Percentiles rank a stretch among this genome's conserved stretches.
phyloP scores from a whole-genome alignment of 2,329 filamentous ascomycete species.

The Colletotrichum sp. region DNA sequence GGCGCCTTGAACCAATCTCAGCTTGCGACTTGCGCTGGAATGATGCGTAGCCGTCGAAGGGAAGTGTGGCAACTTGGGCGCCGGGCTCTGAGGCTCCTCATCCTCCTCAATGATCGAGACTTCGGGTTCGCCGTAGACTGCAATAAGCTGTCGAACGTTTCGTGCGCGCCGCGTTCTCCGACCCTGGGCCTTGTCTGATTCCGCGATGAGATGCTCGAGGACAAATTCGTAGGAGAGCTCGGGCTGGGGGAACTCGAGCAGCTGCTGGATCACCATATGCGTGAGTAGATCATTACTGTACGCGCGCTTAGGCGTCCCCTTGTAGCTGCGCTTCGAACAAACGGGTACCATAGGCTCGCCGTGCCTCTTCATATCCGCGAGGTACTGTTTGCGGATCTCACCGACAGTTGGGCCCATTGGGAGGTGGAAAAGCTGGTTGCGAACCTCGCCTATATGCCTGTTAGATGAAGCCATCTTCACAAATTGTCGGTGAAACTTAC shows the following conservation, averaged over 20 bases:
- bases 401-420: background rate
- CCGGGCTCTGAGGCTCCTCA: conserved; percentile 15
- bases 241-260: conserved; percentile 9
- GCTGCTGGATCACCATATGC: conserved; percentile 2
- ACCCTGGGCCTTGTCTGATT: conserved; percentile 2
- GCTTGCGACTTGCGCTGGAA: conserved; percentile 4
- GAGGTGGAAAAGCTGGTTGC: background rate
- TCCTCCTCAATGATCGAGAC: conserved; percentile 14
- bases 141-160: conserved; percentile 13
- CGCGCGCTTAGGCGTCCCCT: conserved; percentile 5
- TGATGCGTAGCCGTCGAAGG: conserved; percentile 17
- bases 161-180: background rate
- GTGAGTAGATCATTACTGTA: conserved; percentile 13
- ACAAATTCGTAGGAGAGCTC: conserved; percentile 16
- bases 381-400: background rate
- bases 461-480: background rate
- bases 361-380: background rate
- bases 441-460: background rate
- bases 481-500: background rate
- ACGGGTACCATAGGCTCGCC: background rate
- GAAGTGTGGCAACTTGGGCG: conserved; percentile 6
- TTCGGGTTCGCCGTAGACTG: conserved; percentile 9
- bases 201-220: conserved; percentile 1
- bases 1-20: background rate
- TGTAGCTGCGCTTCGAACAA: background rate